Evolutionary conservation across 2,329 filamentous ascomycete genomes (phyloP), one percentile per base, ranked within the genome.

Genomic region (Nannizzia gypsea): DNA sequence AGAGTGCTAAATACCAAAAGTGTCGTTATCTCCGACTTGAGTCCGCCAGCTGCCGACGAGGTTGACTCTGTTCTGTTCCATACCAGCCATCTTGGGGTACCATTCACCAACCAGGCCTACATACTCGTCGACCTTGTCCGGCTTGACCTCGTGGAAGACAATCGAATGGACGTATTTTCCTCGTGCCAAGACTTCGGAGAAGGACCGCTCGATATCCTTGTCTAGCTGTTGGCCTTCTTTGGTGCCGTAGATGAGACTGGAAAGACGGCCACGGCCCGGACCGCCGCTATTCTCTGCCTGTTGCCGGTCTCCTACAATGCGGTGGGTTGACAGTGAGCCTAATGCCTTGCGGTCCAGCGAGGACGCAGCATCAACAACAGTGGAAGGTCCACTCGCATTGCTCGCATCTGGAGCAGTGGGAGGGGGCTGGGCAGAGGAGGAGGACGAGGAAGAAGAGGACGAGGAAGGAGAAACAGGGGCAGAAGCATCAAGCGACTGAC

Each of bases 161-260:
- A 99, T 96, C 54, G 90, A 95, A 76, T 99, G 93, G 59, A 99
- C 91, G 70, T 99, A 99, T 78, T 99, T 99, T 70, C 93, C 93
- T 65, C 93, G 83, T 24, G 93, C 93, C 52, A 99, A 80, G 50
- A 97, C 89, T 74, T 96, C 91, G 57, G 89, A 95, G 77, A 97
- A 99, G 71, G 89, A 95, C 61, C 91, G 86, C 77, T 97, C 90
- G 70, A 99, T 92, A 76, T 97, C 92, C 64, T 89, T 88, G 70
- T 99, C 93, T 72, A 96, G 83, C 77, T 96, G 88, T 63, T 91
- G 85, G 34, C 91, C 93, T 75, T 97, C 92, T 70, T 93, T 90
- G 13, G 93, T 99, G 69, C 93, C 93, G 75, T 99, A 97, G 71
- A 99, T 95, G 67, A 99, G 83, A 67, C 87, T 92, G 38, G 88